These are phyloP conservation scores for Euphorbia celastroides DNA, from an alignment of 441 rosid species.

Conservation along the genomic window DNA sequence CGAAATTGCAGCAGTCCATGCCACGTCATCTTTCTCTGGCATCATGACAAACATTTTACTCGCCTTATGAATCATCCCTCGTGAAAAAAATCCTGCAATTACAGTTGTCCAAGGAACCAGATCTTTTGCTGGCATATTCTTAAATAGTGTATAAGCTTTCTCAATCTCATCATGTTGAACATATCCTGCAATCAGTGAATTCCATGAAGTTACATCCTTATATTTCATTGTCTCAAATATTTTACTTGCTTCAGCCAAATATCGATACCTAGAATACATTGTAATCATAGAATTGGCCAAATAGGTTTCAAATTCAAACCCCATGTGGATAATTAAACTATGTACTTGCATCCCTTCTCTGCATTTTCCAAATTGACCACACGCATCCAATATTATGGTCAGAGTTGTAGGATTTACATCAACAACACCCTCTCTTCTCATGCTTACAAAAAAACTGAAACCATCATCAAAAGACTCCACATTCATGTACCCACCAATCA, in stretches of 20 bases:
- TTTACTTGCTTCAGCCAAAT: conserved; percentile 32
- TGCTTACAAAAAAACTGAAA: conserved; percentile 44
- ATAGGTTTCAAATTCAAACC: conserved; percentile 46
- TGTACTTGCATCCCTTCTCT: conserved; percentile 56
- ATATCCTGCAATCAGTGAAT: conserved; percentile 56
- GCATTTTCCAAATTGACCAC: conserved; percentile 34
- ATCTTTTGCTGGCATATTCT: conserved; percentile 57
- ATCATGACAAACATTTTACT: conserved; percentile 48
- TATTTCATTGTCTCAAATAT: conserved; percentile 35
- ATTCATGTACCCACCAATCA: conserved; percentile 70
- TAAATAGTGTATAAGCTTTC: conserved; percentile 51
- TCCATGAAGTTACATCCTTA: conserved; percentile 67
- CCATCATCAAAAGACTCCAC: conserved; percentile 49
- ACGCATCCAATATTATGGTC: conserved; percentile 56
- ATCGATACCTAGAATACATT: conserved; percentile 55
- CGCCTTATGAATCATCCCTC: conserved; percentile 40
- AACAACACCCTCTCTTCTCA: conserved; percentile 50
- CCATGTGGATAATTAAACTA: conserved; percentile 37
- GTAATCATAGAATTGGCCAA: conserved; percentile 45
- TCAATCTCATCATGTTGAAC: conserved; percentile 34
- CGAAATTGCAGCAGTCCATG: conserved; percentile 70
- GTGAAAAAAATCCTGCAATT: conserved; percentile 44
- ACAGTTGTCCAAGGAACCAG: conserved; percentile 68
- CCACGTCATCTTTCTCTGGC: conserved; percentile 58
- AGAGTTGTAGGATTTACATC: conserved; percentile 45